Evolutionary conservation across 139 green algal species (phyloP).

Genomic region (Medakamo hakoo): DNA sequence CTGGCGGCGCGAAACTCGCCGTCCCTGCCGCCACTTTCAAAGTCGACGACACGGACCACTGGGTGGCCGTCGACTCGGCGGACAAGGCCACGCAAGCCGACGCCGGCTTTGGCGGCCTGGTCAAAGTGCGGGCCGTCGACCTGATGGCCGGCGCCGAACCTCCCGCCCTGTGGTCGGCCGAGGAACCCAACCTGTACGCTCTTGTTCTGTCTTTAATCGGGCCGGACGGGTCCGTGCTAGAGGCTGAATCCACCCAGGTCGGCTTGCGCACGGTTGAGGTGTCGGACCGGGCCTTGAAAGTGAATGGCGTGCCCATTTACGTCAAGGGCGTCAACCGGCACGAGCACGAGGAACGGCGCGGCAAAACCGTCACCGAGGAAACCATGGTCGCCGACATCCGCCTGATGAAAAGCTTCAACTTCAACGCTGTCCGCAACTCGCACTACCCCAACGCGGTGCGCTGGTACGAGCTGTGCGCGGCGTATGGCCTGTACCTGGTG

Average conservation of each 20-base stretch:
- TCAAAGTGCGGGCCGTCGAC: not conserved
- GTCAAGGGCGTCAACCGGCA: constrained; percentile 83
- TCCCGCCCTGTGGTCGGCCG: constrained; percentile 58
- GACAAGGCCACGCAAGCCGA: not conserved
- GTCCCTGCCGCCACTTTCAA: not conserved
- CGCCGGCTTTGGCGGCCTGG: constrained; percentile 5
- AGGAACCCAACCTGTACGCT: constrained; percentile 66
- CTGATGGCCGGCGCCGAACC: not conserved
- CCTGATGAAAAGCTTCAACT: constrained; percentile 86
- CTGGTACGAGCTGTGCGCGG: constrained; percentile 81
- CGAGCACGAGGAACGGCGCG: constrained; percentile 62
- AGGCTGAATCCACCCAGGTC: constrained; percentile 70
- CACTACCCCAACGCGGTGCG: constrained; percentile 89
- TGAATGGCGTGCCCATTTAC: constrained; percentile 68
- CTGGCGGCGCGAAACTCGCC: not conserved
- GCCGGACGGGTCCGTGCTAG: constrained; percentile 14
- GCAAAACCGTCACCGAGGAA: constrained; percentile 28
- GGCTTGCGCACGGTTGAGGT: constrained; percentile 65
- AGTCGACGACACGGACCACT: constrained; percentile 1
- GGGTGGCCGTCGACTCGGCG: constrained; percentile 6
- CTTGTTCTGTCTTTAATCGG: constrained; percentile 48
- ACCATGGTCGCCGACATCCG: constrained; percentile 58
- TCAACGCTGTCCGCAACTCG: constrained; percentile 85
- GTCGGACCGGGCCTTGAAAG: constrained; percentile 38
- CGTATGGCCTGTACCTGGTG: constrained; percentile 78